phyloP scores from a whole-genome alignment of 257 asterid species.

The Nicotiana attenuata region DNA sequence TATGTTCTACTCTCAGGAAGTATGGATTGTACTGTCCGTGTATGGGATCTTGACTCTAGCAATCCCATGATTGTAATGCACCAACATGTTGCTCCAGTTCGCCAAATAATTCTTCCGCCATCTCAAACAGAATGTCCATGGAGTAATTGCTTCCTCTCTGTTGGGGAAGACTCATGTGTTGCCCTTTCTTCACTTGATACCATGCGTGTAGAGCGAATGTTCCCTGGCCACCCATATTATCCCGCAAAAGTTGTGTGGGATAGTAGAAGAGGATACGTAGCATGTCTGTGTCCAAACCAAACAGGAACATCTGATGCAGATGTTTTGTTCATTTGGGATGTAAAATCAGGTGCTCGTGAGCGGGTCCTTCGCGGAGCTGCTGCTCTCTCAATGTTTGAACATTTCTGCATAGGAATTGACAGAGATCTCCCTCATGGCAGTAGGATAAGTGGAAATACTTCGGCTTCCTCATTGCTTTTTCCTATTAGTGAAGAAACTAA shows the following conservation, averaged over 20 bases:
- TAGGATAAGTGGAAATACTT: conserved; percentile 56
- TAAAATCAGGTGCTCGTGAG: conserved; percentile 95
- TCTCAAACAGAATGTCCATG: conserved; percentile 58
- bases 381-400: conserved; percentile 91
- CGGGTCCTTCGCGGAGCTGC: conserved; percentile 91
- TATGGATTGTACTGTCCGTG: conserved; percentile 82
- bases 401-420: conserved; percentile 51
- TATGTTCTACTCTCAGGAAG: conserved; percentile 89
- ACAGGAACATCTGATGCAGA: conserved; percentile 61
- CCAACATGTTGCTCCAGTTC: conserved; percentile 94
- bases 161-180: conserved; percentile 72
- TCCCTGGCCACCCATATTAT: conserved; percentile 79
- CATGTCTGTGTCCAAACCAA: conserved; percentile 76
- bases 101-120: conserved; percentile 85
- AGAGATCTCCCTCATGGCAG: conserved; percentile 32
- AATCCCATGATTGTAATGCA: conserved; percentile 61
- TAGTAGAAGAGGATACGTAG: conserved; percentile 75
- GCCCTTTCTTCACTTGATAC: conserved; percentile 83
- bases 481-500: conserved; percentile 52
- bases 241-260: conserved; percentile 91
- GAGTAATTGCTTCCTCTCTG: conserved; percentile 85
- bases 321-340: conserved; percentile 90
- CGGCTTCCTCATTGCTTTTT: conserved; percentile 66
- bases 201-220: conserved; percentile 81
- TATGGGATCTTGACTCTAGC: conserved; percentile 90